A percentile compares a stretch with the other conserved stretches of the same genome.
Evolutionary conservation across 495 filamentous ascomycete species (phyloP).

Genomic region (Podospora fimiseda): DNA sequence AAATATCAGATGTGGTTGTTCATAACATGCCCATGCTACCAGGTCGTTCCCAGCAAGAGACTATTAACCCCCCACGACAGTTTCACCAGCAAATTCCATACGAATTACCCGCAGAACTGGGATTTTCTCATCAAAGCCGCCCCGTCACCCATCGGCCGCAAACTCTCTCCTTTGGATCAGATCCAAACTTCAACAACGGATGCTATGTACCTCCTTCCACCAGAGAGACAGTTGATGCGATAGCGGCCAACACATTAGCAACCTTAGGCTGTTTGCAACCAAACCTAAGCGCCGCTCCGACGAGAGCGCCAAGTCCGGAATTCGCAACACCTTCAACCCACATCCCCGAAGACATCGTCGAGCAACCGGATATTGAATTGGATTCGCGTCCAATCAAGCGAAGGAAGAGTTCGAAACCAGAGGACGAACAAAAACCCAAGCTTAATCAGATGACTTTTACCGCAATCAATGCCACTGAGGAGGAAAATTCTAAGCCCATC

Average conservation of each 20-base stretch:
- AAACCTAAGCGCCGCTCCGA: constrained; percentile 47
- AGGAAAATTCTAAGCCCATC: too few species aligned
- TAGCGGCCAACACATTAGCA: constrained; percentile 47
- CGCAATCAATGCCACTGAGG: too few species aligned
- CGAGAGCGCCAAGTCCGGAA: constrained; percentile 53
- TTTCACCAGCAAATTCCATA: too few species aligned
- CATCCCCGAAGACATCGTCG: background rate
- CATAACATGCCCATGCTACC: too few species aligned
- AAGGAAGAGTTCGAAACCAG: background rate
- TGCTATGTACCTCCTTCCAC: constrained; percentile 50
- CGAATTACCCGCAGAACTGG: too few species aligned
- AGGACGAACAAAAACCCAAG: background rate
- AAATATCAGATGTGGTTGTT: too few species aligned
- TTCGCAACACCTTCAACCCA: constrained; percentile 30
- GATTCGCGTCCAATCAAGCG: background rate
- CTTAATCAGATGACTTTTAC: too few species aligned
- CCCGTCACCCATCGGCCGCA: too few species aligned
- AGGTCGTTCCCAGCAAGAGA: too few species aligned
- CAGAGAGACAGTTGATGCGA: constrained; percentile 50
- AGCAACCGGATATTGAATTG: background rate
- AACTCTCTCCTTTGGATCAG: constrained; percentile 72
- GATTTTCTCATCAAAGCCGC: too few species aligned
- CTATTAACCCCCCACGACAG: too few species aligned
- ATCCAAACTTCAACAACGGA: constrained; percentile 49
- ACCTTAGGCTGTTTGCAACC: constrained; percentile 50